Conservation (phyloP, 805 yeast genomes). For the Candida dajiaensis region DNA sequence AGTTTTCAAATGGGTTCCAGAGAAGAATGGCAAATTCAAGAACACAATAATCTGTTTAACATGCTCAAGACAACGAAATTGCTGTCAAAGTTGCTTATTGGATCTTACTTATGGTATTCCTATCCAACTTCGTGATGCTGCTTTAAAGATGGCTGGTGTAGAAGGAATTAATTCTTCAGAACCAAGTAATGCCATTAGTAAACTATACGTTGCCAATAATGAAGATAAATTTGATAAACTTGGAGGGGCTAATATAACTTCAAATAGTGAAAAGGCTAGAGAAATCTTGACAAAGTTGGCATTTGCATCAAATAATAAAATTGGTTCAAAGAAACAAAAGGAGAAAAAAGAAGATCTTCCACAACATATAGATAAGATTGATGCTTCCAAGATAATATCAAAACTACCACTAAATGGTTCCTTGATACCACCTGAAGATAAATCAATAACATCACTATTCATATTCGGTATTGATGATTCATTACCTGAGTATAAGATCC, state of each 20-base stretch:
- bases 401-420: conserved; percentile 67
- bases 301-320: conserved; percentile 14
- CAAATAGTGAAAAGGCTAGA: conserved; percentile 36
- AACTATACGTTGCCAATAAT: conserved; percentile 50
- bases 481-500: conserved; percentile 56
- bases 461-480: conserved; percentile 68
- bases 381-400: conserved; percentile 45
- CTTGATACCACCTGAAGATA: conserved; percentile 37
- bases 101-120: conserved; percentile 84
- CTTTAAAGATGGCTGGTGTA: conserved; percentile 64
- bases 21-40: conserved; percentile 37
- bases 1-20: conserved; percentile 67
- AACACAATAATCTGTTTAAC: conserved; percentile 71
- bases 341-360: conserved; percentile 12
- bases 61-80: conserved; percentile 73
- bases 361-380: conserved; percentile 27
- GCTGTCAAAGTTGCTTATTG: conserved; percentile 84
- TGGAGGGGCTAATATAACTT: conserved; percentile 32
- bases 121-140: conserved; percentile 69
- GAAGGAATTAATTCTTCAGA: conserved; percentile 30
- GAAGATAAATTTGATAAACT: conserved; percentile 28
- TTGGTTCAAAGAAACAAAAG: conserved; percentile 4
- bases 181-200: conserved; percentile 47
- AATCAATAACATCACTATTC: conserved; percentile 52
- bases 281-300: conserved; percentile 44